Conservation (phyloP, 2,329 filamentous ascomycete genomes). For the Alternaria gaisen region DNA sequence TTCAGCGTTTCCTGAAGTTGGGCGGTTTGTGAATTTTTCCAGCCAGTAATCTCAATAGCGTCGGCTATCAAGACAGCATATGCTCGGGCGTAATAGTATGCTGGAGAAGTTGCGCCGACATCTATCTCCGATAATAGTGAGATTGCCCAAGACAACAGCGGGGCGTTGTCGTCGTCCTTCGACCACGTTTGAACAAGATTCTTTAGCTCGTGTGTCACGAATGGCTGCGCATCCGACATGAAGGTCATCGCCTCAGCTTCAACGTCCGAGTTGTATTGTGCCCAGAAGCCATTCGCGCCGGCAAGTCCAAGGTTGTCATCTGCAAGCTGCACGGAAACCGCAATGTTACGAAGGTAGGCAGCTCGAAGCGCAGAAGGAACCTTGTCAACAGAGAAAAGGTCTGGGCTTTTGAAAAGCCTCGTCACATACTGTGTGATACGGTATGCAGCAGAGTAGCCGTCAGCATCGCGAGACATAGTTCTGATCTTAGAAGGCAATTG, state of each 20-base stretch:
- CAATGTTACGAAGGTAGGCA: slow-evolving; percentile 59
- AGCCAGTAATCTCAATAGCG: slow-evolving; percentile 54
- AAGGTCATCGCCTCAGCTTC: slow-evolving; percentile 63
- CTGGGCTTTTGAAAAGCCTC: slow-evolving; percentile 62
- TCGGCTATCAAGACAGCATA: slow-evolving; percentile 50
- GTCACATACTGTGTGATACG: slow-evolving; percentile 77
- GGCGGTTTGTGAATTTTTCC: slow-evolving; percentile 46
- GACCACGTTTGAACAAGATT: slow-evolving; percentile 24
- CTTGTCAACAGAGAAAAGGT: slow-evolving; percentile 48
- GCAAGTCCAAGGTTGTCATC: slow-evolving; percentile 68
- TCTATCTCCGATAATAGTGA: slow-evolving; percentile 35
- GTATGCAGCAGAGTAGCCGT: slow-evolving; percentile 75
- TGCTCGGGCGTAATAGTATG: slow-evolving; percentile 56
- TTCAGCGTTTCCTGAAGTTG: slow-evolving; percentile 50
- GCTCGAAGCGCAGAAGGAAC: slow-evolving; percentile 31
- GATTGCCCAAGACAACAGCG: slow-evolving; percentile 38
- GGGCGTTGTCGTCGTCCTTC: slow-evolving; percentile 23
- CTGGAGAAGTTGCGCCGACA: slow-evolving; percentile 29
- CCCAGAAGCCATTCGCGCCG: slow-evolving; percentile 64
- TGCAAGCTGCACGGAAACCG: slow-evolving; percentile 64
- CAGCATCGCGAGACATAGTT: slow-evolving; percentile 66
- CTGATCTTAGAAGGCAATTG: slow-evolving; percentile 28
- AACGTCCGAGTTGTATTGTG: slow-evolving; percentile 56
- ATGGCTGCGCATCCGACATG: slow-evolving; percentile 59
- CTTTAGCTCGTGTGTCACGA: slow-evolving; percentile 57